Conservation (phyloP, 352 stramenopile genomes). For the Phytopythium aichiense region DNA sequence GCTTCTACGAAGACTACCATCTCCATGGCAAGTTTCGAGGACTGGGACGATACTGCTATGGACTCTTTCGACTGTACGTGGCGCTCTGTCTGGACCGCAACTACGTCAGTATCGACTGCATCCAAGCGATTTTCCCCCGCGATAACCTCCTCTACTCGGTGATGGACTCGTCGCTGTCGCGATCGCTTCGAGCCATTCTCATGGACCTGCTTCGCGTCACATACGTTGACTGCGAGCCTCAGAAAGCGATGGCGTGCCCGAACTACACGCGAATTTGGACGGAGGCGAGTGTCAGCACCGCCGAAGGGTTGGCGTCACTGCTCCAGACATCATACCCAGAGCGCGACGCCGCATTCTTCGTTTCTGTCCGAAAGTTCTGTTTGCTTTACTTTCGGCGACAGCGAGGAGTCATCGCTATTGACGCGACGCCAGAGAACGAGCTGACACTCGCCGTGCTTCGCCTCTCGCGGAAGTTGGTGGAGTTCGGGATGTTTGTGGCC, state of each 20-base stretch:
- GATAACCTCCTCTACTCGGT: conserved; percentile 43
- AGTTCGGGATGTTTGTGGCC: conserved; percentile 62
- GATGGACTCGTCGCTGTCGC: conserved; percentile 39
- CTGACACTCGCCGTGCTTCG: conserved; percentile 51
- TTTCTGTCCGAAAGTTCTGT: conserved; percentile 39
- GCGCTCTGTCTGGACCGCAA: conserved; percentile 70
- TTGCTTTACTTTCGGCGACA: conserved; percentile 38
- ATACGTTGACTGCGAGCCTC: conserved; percentile 68
- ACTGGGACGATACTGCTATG: conserved; percentile 67
- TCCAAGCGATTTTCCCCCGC: conserved; percentile 57
- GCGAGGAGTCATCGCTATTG: conserved; percentile 38
- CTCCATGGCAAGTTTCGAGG: conserved; percentile 33
- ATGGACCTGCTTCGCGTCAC: conserved; percentile 62
- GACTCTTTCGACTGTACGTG: conserved; percentile 64
- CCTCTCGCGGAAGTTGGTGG: conserved; percentile 49
- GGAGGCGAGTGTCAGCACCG: conserved; percentile 28
- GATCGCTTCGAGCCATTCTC: conserved; percentile 58
- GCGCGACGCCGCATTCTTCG: conserved; percentile 47
- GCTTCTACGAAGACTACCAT: conserved; percentile 69
- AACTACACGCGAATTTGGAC: conserved; percentile 74
- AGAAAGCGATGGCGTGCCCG: conserved; percentile 50
- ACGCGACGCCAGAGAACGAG: conserved; percentile 60
- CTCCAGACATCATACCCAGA: conserved; percentile 27
- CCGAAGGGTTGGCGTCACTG: conserved; percentile 26
- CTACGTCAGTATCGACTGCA: conserved; percentile 71